phyloP scores from a whole-genome alignment of 768 basidiomycete genomes.

The Sistotremastrum suecicum region DNA sequence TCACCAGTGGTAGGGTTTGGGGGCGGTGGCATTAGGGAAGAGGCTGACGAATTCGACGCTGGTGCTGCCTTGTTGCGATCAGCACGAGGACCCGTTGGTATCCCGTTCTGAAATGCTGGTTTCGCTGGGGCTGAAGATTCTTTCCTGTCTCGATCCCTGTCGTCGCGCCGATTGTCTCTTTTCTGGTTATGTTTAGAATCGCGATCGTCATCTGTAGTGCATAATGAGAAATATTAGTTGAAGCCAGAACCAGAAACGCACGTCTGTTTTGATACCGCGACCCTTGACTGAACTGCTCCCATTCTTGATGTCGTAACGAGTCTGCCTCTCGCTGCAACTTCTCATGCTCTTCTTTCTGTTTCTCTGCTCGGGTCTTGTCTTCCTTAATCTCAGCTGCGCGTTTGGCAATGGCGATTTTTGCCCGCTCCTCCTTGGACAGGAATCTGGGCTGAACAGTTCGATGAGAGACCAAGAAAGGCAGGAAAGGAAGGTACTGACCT shows the following conservation, averaged over 20 bases:
- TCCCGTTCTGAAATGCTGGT: conserved; percentile 38
- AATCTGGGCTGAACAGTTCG: conserved; percentile 64
- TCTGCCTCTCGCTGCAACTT: conserved; percentile 65
- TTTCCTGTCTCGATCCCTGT: conserved; percentile 26
- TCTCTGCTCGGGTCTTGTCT: conserved; percentile 54
- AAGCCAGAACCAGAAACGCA: conserved; percentile 21
- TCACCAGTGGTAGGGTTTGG: conserved; percentile 15
- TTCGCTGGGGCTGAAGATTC: conserved; percentile 14
- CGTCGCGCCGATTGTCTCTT: conserved; percentile 26
- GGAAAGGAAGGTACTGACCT: conserved; percentile 32
- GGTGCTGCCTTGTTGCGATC: conserved; percentile 39
- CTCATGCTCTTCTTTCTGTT: conserved; percentile 45
- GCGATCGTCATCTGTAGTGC: conserved; percentile 23
- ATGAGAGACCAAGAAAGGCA: neutral
- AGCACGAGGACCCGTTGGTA: conserved; percentile 78
- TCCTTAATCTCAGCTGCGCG: conserved; percentile 72
- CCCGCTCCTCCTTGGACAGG: conserved; percentile 84
- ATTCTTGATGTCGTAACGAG: conserved; percentile 36
- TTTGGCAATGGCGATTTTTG: conserved; percentile 75
- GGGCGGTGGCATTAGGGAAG: conserved; percentile 34
- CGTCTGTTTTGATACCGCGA: conserved; percentile 29
- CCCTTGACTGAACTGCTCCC: conserved; percentile 25
- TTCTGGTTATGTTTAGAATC: conserved; percentile 19
- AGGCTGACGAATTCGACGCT: conserved; percentile 22
- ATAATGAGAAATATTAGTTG: conserved; percentile 5